A percentile compares a stretch with the other conserved stretches of the same genome.
Conservation (phyloP, 257 asterid species). For the Ilex asprella region DNA sequence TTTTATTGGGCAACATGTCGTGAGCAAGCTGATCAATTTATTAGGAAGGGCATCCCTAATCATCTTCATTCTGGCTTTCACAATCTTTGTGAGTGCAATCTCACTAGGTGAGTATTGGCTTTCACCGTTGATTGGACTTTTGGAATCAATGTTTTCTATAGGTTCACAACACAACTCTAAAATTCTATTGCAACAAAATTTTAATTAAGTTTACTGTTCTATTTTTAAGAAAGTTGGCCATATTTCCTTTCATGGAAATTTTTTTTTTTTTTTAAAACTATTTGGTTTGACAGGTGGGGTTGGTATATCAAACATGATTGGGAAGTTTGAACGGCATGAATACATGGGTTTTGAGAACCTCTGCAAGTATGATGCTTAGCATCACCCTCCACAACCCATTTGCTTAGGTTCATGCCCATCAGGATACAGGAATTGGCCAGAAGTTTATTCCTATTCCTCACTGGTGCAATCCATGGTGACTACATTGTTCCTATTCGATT, state of each 20-base stretch:
- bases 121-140: background rate
- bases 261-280: no score
- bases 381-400: no score
- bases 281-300: background rate
- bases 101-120: background rate
- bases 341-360: conserved; percentile 3
- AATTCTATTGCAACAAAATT: no score
- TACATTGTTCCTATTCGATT: no score
- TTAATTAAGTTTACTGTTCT: no score
- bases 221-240: no score
- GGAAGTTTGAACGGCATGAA: background rate
- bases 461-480: no score
- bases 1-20: background rate
- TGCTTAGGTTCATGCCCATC: no score
- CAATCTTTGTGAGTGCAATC: background rate
- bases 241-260: no score
- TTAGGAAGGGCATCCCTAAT: background rate
- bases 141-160: background rate
- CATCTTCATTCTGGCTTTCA: background rate
- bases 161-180: no score
- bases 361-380: background rate
- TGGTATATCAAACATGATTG: background rate
- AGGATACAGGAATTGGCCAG: no score
- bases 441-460: no score
- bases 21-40: background rate